phyloP scores from a whole-genome alignment of 768 basidiomycete genomes.

The Leccinum disarticulatum region DNA sequence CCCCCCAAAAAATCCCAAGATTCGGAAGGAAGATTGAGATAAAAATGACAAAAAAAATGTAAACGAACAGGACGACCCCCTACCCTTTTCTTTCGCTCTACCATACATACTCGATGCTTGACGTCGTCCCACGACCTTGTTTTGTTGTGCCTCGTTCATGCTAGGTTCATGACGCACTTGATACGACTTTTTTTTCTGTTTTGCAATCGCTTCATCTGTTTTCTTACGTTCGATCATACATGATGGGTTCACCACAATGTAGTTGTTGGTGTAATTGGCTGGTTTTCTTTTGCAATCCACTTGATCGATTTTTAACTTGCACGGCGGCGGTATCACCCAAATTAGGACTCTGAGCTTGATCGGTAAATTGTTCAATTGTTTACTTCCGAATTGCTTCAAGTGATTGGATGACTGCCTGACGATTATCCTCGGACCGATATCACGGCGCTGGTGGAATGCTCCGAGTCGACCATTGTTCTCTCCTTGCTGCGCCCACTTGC shows the following conservation, averaged over 20 bases:
- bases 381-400: too few relatives aligned
- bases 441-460: too few relatives aligned
- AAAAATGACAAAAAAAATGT: neutral
- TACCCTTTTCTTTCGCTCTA: neutral
- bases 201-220: conserved; percentile 9
- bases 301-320: neutral
- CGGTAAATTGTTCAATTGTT: too few relatives aligned
- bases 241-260: conserved; percentile 17
- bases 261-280: conserved; percentile 22
- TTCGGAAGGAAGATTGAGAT: neutral
- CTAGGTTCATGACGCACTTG: conserved; percentile 25
- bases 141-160: conserved; percentile 16
- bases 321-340: neutral
- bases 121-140: neutral
- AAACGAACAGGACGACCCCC: neutral
- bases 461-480: too few relatives aligned
- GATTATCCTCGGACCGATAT: too few relatives aligned
- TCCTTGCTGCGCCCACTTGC: too few relatives aligned
- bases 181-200: conserved; percentile 12
- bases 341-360: too few relatives aligned
- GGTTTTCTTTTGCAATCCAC: conserved; percentile 14
- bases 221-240: neutral
- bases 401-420: too few relatives aligned
- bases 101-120: conserved; percentile 1
- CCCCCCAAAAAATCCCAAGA: neutral